Conservation (phyloP, 495 filamentous ascomycete species). For the Annulohypoxylon stygium region DNA sequence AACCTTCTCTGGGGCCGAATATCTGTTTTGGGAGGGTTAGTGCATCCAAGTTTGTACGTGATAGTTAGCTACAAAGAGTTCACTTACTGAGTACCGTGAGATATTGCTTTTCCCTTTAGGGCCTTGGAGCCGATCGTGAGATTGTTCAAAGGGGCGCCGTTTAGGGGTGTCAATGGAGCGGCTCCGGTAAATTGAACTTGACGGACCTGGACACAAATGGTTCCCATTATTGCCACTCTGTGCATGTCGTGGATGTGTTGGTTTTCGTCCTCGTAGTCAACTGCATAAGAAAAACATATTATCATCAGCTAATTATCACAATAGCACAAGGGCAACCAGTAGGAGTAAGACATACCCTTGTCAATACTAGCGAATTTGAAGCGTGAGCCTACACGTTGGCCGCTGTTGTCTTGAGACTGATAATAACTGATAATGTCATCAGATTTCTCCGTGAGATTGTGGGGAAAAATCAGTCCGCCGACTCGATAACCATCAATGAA, state of each 20-base stretch:
- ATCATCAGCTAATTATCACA: background rate
- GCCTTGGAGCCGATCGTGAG: background rate
- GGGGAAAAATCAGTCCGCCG: no score
- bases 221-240: background rate
- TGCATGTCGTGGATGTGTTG: background rate
- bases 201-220: background rate
- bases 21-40: background rate
- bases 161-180: no score
- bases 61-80: no score
- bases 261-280: background rate
- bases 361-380: background rate
- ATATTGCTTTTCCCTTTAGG: background rate
- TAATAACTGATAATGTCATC: no score
- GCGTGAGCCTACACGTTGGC: background rate
- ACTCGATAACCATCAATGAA: background rate
- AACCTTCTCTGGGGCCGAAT: background rate
- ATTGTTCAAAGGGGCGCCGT: background rate
- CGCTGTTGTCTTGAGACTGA: no score
- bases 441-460: no score
- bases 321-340: background rate
- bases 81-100: background rate
- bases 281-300: background rate
- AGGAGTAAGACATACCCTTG: background rate
- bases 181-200: no score
- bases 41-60: background rate